These are phyloP conservation scores for Boehmeria nivea DNA, from an alignment of 306 rosid genomes.

Conservation along the genomic window DNA sequence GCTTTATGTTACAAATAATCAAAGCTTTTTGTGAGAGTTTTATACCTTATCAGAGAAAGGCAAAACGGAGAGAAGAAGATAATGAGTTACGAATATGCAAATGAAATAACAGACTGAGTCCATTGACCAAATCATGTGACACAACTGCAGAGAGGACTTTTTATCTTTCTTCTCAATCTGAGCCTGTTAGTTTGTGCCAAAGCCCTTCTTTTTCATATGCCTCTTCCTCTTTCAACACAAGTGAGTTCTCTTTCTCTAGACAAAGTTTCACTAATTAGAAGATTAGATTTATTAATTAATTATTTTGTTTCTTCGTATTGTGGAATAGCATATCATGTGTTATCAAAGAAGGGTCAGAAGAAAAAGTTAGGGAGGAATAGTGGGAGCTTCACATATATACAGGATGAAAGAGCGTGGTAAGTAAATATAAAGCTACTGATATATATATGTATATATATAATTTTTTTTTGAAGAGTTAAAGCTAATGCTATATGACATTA, in stretches of 20 bases:
- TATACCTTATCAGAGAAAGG: too few species aligned
- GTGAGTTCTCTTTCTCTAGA: constrained; percentile 27
- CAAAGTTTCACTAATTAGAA: too few species aligned
- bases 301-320: too few species aligned
- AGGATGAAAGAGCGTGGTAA: constrained; percentile 68
- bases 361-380: too few species aligned
- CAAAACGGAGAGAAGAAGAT: background rate
- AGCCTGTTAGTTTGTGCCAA: constrained; percentile 24
- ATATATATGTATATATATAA: too few species aligned
- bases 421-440: background rate
- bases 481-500: too few species aligned
- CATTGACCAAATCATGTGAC: constrained; percentile 29
- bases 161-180: constrained; percentile 13
- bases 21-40: background rate
- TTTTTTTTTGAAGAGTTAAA: too few species aligned
- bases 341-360: constrained; percentile 19
- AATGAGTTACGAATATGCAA: constrained; percentile 8
- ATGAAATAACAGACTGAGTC: constrained; percentile 15
- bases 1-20: constrained; percentile 18
- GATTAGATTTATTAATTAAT: too few species aligned
- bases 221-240: constrained; percentile 25
- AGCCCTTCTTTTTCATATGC: constrained; percentile 29
- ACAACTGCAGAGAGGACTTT: constrained; percentile 12
- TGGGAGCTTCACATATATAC: constrained; percentile 36
- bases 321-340: constrained; percentile 27